Percentiles rank a stretch among this genome's conserved stretches.
These are phyloP conservation scores for Saccharomycopsis schoenii DNA, from an alignment of 805 yeast genomes.

Conservation along the genomic window DNA sequence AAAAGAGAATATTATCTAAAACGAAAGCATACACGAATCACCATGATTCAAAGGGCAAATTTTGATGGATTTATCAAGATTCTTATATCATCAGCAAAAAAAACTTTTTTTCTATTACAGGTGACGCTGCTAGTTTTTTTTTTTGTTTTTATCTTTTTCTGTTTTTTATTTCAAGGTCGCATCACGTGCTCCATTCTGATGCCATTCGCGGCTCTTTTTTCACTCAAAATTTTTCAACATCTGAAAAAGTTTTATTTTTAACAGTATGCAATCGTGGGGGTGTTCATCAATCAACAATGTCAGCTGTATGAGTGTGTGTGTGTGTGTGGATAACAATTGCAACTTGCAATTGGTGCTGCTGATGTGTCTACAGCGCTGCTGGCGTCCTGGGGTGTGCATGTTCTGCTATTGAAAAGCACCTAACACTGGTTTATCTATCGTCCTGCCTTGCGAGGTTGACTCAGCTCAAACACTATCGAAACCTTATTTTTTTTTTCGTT, in stretches of 20 bases:
- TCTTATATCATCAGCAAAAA: background rate
- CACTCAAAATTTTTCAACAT: background rate
- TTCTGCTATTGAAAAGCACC: too few species aligned
- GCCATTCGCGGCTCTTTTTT: conserved; percentile 1
- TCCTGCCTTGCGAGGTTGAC: too few species aligned
- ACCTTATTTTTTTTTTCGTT: too few species aligned
- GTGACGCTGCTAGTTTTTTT: background rate
- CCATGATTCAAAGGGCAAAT: background rate
- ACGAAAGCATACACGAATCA: too few species aligned
- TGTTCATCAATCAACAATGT: background rate
- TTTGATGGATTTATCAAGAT: background rate
- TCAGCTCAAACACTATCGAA: too few species aligned
- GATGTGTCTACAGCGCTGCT: too few species aligned
- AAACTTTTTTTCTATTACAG: background rate
- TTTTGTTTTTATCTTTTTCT: background rate
- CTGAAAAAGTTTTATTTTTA: background rate
- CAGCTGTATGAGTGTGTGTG: background rate
- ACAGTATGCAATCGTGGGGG: background rate
- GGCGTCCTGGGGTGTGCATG: too few species aligned
- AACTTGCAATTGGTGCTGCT: too few species aligned
- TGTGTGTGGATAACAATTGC: too few species aligned
- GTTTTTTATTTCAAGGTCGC: background rate
- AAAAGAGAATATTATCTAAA: too few species aligned
- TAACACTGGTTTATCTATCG: too few species aligned
- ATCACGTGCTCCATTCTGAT: conserved; percentile 1